These are phyloP conservation scores for Mucor sp. DNA, from an alignment of 371 early-diverging fungal genomes.

Conservation along the genomic window DNA sequence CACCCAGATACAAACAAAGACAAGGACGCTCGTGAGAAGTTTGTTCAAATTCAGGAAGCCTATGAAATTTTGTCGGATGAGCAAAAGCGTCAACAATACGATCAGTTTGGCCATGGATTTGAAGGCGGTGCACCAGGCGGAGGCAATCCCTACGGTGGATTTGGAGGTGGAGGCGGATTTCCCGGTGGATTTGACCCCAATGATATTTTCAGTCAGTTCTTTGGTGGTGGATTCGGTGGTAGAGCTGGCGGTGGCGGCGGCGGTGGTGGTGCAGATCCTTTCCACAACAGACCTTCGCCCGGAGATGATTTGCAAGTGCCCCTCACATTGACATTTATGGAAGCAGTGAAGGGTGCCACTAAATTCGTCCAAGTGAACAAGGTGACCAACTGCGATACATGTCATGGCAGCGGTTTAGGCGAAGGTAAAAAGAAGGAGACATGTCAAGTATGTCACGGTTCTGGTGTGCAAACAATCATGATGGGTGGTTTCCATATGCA, in stretches of 20 bases:
- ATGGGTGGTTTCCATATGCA: constrained; percentile 81
- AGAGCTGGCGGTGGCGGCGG: constrained; percentile 42
- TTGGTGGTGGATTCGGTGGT: constrained; percentile 63
- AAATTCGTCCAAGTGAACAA: constrained; percentile 63
- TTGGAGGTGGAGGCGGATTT: constrained; percentile 37
- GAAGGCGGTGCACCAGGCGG: constrained; percentile 11
- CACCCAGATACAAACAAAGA: constrained; percentile 97
- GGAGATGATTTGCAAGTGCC: constrained; percentile 56
- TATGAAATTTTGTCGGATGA: constrained; percentile 95
- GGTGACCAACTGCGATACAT: constrained; percentile 71
- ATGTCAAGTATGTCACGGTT: constrained; percentile 78
- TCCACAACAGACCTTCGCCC: constrained; percentile 15
- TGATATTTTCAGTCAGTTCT: constrained; percentile 71
- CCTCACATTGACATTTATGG: constrained; percentile 80
- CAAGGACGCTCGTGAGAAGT: constrained; percentile 86
- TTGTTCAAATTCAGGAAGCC: constrained; percentile 94
- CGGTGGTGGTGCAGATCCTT: constrained; percentile 30
- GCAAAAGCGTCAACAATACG: constrained; percentile 82
- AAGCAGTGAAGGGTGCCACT: constrained; percentile 80
- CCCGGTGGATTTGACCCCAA: constrained; percentile 62
- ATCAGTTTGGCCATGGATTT: constrained; percentile 78
- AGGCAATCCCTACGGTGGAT: constrained; percentile 4
- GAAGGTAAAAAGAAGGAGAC: constrained; percentile 65
- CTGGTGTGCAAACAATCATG: constrained; percentile 72
- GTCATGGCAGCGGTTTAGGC: constrained; percentile 81